Evolutionary conservation across 1,284 basidiomycete species (phyloP).

Genomic region (Rugiboletus extremiorientalis): DNA sequence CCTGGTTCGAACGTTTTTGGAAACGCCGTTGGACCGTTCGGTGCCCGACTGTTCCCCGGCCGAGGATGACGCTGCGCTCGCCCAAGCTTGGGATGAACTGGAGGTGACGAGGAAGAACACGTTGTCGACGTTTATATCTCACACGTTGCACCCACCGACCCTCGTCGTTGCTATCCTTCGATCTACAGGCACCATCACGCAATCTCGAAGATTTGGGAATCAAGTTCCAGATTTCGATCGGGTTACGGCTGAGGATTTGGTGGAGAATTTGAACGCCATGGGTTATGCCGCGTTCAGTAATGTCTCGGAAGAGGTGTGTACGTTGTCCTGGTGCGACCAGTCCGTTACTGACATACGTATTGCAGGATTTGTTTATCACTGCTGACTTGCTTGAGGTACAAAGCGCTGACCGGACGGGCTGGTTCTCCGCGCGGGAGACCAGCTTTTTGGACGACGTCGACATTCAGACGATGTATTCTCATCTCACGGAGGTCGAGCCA

Average conservation of each 20-base stretch:
- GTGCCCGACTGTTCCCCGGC: conserved; percentile 41
- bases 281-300: conserved; percentile 69
- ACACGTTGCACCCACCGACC: conserved; percentile 60
- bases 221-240: conserved; percentile 67
- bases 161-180: conserved; percentile 28
- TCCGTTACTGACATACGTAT: conserved; percentile 6
- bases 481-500: conserved; percentile 67
- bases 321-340: neutral
- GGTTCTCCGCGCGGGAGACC: conserved; percentile 63
- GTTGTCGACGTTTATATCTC: conserved; percentile 48
- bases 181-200: conserved; percentile 27
- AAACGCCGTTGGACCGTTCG: conserved; percentile 45
- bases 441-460: conserved; percentile 56
- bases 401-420: conserved; percentile 71
- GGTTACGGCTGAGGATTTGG: conserved; percentile 64
- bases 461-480: conserved; percentile 72
- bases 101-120: conserved; percentile 45
- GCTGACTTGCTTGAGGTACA: conserved; percentile 78
- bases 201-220: conserved; percentile 46
- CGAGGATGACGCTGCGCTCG: conserved; percentile 41
- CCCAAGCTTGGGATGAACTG: conserved; percentile 47
- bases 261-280: conserved; percentile 74
- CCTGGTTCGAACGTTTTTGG: conserved; percentile 58
- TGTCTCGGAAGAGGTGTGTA: conserved; percentile 69
- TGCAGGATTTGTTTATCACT: conserved; percentile 70